Conservation (phyloP, 2,329 filamentous ascomycete species). For the Thelonectria olida region DNA sequence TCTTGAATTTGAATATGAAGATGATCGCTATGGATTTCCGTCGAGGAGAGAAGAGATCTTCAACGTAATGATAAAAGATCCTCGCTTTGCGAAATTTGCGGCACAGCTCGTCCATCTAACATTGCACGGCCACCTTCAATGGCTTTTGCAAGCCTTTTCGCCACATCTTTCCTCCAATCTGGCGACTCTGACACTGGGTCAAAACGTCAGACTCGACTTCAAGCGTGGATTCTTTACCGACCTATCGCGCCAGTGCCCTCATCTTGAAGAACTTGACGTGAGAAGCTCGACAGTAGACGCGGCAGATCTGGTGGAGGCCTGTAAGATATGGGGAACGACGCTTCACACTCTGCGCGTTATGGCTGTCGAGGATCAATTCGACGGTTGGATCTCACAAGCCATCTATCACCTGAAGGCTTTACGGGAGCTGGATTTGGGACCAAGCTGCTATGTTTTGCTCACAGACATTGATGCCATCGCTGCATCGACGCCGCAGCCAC, state of each 20-base stretch:
- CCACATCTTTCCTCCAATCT: background rate
- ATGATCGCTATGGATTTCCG: background rate
- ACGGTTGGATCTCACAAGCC: too few species aligned
- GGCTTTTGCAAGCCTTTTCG: background rate
- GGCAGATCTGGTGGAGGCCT: background rate
- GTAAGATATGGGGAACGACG: too few species aligned
- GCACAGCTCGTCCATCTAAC: background rate
- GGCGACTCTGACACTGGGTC: background rate
- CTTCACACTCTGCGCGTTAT: too few species aligned
- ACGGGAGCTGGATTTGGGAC: too few species aligned
- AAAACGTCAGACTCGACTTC: too few species aligned
- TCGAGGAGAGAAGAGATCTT: background rate
- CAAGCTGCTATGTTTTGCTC: too few species aligned
- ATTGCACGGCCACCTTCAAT: background rate
- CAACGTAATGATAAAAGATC: background rate
- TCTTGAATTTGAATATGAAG: background rate
- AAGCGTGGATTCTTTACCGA: background rate
- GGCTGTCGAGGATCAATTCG: too few species aligned
- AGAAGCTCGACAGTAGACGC: background rate
- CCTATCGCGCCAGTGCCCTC: background rate
- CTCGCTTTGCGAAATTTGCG: background rate
- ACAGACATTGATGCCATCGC: too few species aligned
- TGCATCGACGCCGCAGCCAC: too few species aligned
- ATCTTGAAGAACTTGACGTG: conserved; percentile 2
- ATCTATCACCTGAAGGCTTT: too few species aligned